Evolutionary conservation across 2,329 filamentous ascomycete genomes (phyloP), one percentile per base, ranked within the genome.

Genomic region (Lecanicillium sp.): DNA sequence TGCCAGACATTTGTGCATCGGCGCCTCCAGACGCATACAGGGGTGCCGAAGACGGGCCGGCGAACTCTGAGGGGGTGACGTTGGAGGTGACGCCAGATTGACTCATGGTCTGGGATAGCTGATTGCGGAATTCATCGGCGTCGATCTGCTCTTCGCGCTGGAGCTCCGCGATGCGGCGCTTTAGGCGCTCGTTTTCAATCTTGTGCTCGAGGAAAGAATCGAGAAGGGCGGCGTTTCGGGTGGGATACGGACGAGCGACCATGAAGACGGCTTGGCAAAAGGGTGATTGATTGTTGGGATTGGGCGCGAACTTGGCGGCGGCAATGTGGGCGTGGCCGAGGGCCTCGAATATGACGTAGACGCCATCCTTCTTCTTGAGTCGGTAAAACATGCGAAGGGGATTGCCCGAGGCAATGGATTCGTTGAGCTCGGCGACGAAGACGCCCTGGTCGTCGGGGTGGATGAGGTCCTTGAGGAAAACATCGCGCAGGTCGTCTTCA

Each of bases 201-300:
- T 96, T 96, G 70, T 96, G 90, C 64, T 97, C 91, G 23, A 97
- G 74, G 59, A 96, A 96, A 0, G 90, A 94, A 67, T 97, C 90
- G 17, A 96, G 74, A 10, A 96, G 74, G 3, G 79, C 80, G 1
- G 89, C 84, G 61, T 91, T 95, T 67, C 87, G 90, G 24, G 87
- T 94, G 5, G 89, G 90, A 63, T 96, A 95, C 1, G 87, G 87
- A 17, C 90, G 79, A 8, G 88, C 83, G 83, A 95, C 91, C 74
- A 97, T 87, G 63, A 96, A 96, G 57, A 96, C 88, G 30, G 90
- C 90, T 58, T 88, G 82, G 63, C 90, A 96, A 56, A 86, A 85
- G 1, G 82, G 78, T 2, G 81, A 77, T 50, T 81, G 74, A 54
- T 84, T 84, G 55, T 77, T 75, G 1, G 79, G 77, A 51, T 81